These are phyloP conservation scores for Saccharomycopsis guyanensis DNA, from an alignment of 805 yeast genomes.

Conservation along the genomic window DNA sequence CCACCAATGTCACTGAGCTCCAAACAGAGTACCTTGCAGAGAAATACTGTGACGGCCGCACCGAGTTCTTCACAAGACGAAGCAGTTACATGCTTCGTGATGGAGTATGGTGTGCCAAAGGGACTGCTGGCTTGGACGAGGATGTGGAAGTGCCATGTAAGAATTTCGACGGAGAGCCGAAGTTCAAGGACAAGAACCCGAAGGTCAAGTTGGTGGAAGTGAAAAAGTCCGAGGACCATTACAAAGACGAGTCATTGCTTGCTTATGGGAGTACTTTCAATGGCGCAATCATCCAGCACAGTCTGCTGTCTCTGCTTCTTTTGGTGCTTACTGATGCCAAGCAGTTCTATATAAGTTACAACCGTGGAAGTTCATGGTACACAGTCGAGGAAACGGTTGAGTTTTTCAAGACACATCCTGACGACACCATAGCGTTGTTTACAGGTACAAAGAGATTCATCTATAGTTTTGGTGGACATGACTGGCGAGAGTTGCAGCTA, in stretches of 20 bases:
- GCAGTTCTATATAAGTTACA: constrained; percentile 4
- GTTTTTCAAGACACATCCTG: background rate
- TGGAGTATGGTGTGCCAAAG: constrained; percentile 35
- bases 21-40: background rate
- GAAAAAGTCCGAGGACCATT: background rate
- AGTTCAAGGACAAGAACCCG: constrained; percentile 10
- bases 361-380: constrained; percentile 7
- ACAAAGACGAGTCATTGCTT: background rate
- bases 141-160: constrained; percentile 13
- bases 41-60: constrained; percentile 16
- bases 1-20: constrained; percentile 25
- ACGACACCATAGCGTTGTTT: background rate
- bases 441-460: constrained; percentile 31
- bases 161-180: constrained; percentile 16
- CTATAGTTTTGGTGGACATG: constrained; percentile 60
- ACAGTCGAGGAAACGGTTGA: constrained; percentile 27
- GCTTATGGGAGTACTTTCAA: background rate
- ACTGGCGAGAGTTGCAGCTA: constrained; percentile 32
- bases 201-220: constrained; percentile 7
- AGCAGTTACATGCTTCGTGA: constrained; percentile 33
- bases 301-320: constrained; percentile 3
- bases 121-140: constrained; percentile 1
- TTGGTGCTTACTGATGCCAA: constrained; percentile 1
- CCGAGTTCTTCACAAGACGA: constrained; percentile 12
- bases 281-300: constrained; percentile 3